A percentile compares a stretch with the other conserved stretches of the same genome.
Conservation (phyloP, 1,139 yeast species). For the Hyphopichia burtonii region DNA sequence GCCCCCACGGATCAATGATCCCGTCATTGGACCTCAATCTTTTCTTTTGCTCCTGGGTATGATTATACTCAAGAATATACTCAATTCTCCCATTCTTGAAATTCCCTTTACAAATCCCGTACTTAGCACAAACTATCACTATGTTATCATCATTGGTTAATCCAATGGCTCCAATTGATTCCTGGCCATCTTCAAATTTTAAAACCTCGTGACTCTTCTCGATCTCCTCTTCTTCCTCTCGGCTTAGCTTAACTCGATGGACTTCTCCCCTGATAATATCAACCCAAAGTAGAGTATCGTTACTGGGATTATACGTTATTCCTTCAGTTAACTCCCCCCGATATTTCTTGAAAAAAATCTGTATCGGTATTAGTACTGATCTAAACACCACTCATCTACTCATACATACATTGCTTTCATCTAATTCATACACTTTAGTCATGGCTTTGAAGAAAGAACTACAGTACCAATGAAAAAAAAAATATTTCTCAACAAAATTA, state of each 20-base stretch:
- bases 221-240: conserved; percentile 13
- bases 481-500: too few relatives aligned
- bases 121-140: conserved; percentile 51
- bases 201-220: conserved; percentile 41
- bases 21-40: conserved; percentile 73
- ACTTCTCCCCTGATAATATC: conserved; percentile 63
- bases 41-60: conserved; percentile 18
- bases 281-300: conserved; percentile 64
- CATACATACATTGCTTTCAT: too few relatives aligned
- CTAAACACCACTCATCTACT: too few relatives aligned
- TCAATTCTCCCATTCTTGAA: conserved; percentile 43
- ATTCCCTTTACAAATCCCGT: conserved; percentile 54
- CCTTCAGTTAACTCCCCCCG: conserved; percentile 67
- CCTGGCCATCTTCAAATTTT: conserved; percentile 24
- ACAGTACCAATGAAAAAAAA: too few relatives aligned
- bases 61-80: conserved; percentile 46
- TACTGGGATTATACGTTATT: conserved; percentile 57
- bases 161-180: conserved; percentile 62
- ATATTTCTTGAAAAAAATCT: conserved; percentile 36
- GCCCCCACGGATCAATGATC: conserved; percentile 64
- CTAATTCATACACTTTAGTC: too few relatives aligned
- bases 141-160: conserved; percentile 47
- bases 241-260: conserved; percentile 38
- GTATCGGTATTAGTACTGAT: too few relatives aligned
- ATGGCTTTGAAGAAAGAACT: too few relatives aligned